Conservation (phyloP, 2,329 filamentous ascomycete genomes). For the Huntiella decipiens region DNA sequence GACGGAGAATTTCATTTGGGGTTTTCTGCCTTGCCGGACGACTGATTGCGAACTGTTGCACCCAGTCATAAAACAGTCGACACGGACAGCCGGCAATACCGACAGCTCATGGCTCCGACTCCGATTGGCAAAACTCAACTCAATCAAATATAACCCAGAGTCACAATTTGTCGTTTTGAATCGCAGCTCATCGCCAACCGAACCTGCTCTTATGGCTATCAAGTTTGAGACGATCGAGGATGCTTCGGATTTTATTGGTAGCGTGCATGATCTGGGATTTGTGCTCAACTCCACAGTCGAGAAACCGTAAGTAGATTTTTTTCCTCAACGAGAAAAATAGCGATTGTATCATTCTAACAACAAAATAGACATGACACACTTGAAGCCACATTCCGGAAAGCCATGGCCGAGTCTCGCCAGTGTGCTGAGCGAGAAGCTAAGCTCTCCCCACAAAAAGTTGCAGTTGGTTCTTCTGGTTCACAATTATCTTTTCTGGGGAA, state of each 20-base stretch:
- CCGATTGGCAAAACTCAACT: not conserved
- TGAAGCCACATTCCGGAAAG: not conserved
- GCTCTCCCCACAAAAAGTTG: not conserved
- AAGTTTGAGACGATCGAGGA: not conserved
- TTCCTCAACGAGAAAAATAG: no score
- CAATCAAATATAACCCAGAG: slow-evolving; percentile 1
- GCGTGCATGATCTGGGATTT: not conserved
- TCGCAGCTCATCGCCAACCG: not conserved
- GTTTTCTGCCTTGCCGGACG: not conserved
- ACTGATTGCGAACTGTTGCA: no score
- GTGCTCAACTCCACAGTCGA: not conserved
- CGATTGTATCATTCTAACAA: not conserved
- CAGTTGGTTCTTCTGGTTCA: no score
- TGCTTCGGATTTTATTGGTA: not conserved
- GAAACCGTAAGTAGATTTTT: not conserved
- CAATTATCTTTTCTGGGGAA: no score
- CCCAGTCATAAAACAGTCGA: no score
- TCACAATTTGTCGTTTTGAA: not conserved
- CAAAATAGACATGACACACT: not conserved
- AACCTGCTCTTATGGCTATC: not conserved
- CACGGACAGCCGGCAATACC: no score
- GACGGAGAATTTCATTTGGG: slow-evolving; percentile 7
- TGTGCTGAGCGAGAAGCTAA: not conserved
- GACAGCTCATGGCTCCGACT: not conserved
- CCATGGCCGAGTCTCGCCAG: not conserved